A percentile compares a stretch with the other conserved stretches of the same genome.
Evolutionary conservation across 345 rosid species (phyloP).

Genomic region (Moricandia moricandioides): DNA sequence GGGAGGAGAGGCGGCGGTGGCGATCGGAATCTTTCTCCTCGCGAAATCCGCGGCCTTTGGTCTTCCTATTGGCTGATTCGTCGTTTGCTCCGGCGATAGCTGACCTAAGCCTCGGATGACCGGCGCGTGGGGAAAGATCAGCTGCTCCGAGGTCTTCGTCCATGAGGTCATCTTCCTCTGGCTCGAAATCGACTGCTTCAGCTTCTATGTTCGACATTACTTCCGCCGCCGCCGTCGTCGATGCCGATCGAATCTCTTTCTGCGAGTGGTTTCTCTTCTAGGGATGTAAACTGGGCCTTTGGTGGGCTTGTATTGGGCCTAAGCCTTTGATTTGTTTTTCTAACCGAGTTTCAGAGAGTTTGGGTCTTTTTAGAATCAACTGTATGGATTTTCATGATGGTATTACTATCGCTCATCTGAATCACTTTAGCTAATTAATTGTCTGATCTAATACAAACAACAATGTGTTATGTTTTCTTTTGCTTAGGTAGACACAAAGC

Average conservation of each 20-base stretch:
- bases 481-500: not conserved
- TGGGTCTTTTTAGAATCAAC: not conserved
- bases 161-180: constrained; percentile 95
- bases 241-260: not conserved
- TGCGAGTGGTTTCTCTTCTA: not conserved
- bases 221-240: constrained; percentile 15
- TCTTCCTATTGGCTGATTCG: constrained; percentile 58
- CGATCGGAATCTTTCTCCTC: constrained; percentile 73
- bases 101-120: constrained; percentile 67
- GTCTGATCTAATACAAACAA: not conserved
- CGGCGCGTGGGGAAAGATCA: constrained; percentile 72
- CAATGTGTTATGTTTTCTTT: not conserved
- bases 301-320: not conserved
- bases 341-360: constrained; percentile 11
- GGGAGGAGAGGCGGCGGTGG: constrained; percentile 62
- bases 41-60: constrained; percentile 90
- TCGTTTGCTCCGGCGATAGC: constrained; percentile 71
- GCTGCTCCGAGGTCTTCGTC: constrained; percentile 75
- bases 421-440: not conserved
- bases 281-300: not conserved
- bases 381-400: too few species aligned
- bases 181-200: constrained; percentile 91
- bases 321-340: not conserved
- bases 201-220: constrained; percentile 73
- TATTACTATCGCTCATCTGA: too few species aligned